These are phyloP conservation scores for Penicillium verhagenii DNA, from an alignment of 495 filamentous ascomycete species.

Conservation along the genomic window DNA sequence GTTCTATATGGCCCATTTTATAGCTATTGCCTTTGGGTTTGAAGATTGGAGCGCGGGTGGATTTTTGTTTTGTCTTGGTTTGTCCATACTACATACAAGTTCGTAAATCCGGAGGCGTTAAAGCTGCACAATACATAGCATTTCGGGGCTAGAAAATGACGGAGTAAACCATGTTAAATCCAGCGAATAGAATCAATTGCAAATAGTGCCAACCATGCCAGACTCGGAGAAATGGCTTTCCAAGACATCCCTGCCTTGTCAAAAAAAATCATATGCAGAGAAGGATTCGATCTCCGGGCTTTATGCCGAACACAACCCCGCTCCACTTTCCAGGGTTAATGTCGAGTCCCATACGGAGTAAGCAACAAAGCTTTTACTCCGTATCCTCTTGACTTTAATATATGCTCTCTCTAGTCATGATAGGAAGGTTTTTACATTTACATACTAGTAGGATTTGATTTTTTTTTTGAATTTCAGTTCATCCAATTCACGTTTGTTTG, in stretches of 20 bases:
- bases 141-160: neutral
- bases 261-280: too few species aligned
- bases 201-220: neutral
- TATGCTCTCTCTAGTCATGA: too few species aligned
- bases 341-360: too few species aligned
- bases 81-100: too few species aligned
- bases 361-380: too few species aligned
- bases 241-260: too few species aligned
- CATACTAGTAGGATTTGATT: too few species aligned
- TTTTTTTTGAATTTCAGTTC: constrained; percentile 30
- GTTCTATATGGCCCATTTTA: neutral
- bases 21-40: too few species aligned
- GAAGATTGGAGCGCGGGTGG: too few species aligned
- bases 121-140: neutral
- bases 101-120: neutral
- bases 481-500: constrained; percentile 35
- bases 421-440: constrained; percentile 26
- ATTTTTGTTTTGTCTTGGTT: too few species aligned
- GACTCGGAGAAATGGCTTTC: neutral
- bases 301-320: neutral
- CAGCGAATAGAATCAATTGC: neutral
- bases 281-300: neutral
- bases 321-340: too few species aligned
- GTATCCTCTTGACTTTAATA: too few species aligned
- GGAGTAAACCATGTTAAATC: neutral